Base-by-base conservation (phyloP, 1,284 basidiomycete species). In the Fomitopsis pinicola region DNA sequence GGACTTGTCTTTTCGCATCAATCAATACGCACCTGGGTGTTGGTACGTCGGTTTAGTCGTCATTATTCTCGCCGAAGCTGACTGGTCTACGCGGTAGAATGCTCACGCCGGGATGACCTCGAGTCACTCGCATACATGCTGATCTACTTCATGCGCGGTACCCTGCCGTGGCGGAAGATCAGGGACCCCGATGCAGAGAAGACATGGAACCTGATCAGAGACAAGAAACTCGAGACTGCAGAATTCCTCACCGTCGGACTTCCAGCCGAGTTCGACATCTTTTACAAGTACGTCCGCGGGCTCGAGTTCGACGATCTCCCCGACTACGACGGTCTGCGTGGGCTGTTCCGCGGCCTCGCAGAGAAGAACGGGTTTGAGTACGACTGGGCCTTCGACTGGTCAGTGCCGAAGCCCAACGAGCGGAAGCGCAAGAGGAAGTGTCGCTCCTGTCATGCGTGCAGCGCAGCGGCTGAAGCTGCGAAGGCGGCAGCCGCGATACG, bases 1-100 rank as follows among this genome's bases (percentile, higher is more conserved):
- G 96, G 59, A 98, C 96, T 0, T 94, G 93, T 28, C 83, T 96
- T 30, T 98, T 98, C 78, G 97, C 96, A 12, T 92, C 92, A 52
- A 90, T 98, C 75, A 97, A 95, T 78, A 96, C 96, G 5, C 97
- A 98, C 74, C 81, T 94, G 56, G 96, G 96, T 66, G 86, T 95
- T 60, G 93, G 89, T 88, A 57, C 62, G 83, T 78, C 38, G 46
- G 46, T 48, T 9, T 14, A 46, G 40, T 17, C 28, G 14, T 53
- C n/a, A 10, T 22, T 5, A 5, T 52, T 6, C n/a, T 17, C 9
- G 42, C 33, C 35, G 14, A 40, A 22, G 38, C 54, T 48, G 2
- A 57, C 57, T 44, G 17, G 19, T 38, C 8, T 17, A 4, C 55
- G 57, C 35, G 30, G 28, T 67, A 89, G 90, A 96, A 77, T 91